Base-by-base conservation (phyloP, 1,284 basidiomycete species). In the Ustilago cynodontis region DNA sequence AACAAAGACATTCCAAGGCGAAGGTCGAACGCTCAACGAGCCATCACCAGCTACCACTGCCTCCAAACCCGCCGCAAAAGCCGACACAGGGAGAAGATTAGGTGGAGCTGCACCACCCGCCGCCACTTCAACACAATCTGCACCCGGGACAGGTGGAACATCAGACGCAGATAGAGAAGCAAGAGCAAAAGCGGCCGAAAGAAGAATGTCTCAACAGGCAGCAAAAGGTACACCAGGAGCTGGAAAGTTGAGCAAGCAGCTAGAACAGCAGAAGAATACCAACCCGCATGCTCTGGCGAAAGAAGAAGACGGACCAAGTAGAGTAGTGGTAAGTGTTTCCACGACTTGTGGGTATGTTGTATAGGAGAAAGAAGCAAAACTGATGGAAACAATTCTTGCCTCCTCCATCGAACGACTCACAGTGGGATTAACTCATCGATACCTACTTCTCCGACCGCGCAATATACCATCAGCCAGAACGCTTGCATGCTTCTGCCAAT, bases 241-340 rank as follows among this genome's bases (percentile, higher is more conserved):
- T 0, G 74, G 74, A 3, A 77, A 73, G 29, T 45, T 77, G 11
- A 77, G 74, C 28, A 65, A 72, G 33, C 52, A 68, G 18, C 35
- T 77, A 1, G 45, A 70, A 26, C 31, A 64, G 2, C 65, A 73
- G 43, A 61, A 74, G 47, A 37, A 56, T 1, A 43, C 41, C 41
- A 43, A 43, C 41, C 5, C 59, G 0, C 62, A 75, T 20, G 49
- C 60, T 3, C 28, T 61, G 11, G 13, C 63, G 10, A 28, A 62
- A 6, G 20, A 39, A 4, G 52, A 75, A 35, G 29, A 70, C 3
- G 45, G 45, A 7, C 65, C 73, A 0, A 35, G 71, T 31, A 47
- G 73, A 59, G 65, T 77, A 26, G 69, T 77, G 4, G 73, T 77
- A 63, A 62, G 73, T 68, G 22, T 16, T n/a, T 9, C n/a, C 33